phyloP scores from a whole-genome alignment of 2,329 filamentous ascomycete species.

The Mycosphaerella sp. region DNA sequence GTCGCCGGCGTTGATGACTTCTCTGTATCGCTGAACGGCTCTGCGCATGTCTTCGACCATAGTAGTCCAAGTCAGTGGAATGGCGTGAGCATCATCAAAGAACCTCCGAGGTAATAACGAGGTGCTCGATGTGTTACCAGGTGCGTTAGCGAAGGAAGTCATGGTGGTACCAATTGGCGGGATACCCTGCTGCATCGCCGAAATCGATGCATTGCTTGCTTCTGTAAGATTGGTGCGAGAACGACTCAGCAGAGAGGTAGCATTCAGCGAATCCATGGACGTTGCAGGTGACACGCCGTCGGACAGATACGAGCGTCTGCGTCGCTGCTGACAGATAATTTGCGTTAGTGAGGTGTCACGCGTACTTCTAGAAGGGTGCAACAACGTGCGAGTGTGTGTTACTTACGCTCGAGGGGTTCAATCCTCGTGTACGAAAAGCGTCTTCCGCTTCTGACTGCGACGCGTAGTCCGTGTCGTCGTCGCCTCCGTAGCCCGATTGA shows the following conservation, averaged over 20 bases:
- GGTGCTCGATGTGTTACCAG: constrained; percentile 28
- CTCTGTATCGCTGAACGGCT: constrained; percentile 81
- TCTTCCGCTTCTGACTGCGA: constrained; percentile 80
- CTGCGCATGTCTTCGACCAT: constrained; percentile 89
- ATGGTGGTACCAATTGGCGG: constrained; percentile 47
- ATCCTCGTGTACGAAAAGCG: constrained; percentile 63
- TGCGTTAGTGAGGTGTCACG: constrained; percentile 25
- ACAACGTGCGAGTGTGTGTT: constrained; percentile 20
- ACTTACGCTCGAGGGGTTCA: constrained; percentile 62
- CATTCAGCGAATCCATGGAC: constrained; percentile 86
- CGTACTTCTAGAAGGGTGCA: constrained; percentile 15
- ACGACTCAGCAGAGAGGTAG: constrained; percentile 54
- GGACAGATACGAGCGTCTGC: constrained; percentile 59
- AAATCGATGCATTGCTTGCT: constrained; percentile 45
- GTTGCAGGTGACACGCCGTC: constrained; percentile 76
- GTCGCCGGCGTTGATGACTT: constrained; percentile 75
- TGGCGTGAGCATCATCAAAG: constrained; percentile 78
- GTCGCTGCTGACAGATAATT: constrained; percentile 45
- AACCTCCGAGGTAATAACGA: constrained; percentile 68
- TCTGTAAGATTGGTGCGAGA: constrained; percentile 49
- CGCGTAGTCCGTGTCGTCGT: constrained; percentile 87
- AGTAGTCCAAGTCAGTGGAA: constrained; percentile 79
- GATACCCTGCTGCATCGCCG: constrained; percentile 39
- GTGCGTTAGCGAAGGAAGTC: constrained; percentile 50
- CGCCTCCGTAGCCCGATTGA: constrained; percentile 61